Evolutionary conservation across 805 yeast species (phyloP).

Genomic region (Cyberlindnera veronae): DNA sequence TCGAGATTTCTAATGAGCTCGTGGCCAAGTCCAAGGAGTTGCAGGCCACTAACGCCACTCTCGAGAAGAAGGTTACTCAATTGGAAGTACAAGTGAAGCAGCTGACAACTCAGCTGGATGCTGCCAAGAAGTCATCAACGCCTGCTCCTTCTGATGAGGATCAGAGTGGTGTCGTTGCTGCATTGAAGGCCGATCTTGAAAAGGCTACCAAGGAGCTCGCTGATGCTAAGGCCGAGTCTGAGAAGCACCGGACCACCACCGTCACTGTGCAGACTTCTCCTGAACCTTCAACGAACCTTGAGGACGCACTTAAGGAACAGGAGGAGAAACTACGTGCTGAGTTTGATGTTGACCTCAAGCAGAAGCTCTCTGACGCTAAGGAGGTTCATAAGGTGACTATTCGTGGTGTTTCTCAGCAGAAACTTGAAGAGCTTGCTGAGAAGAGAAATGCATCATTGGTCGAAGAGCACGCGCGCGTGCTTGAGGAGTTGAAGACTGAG

Average conservation of each 20-base stretch:
- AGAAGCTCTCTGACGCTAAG: conserved; percentile 22
- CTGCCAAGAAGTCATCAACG: background rate
- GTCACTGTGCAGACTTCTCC: conserved; percentile 1
- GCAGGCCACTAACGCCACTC: conserved; percentile 31
- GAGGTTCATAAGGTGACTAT: conserved; percentile 30
- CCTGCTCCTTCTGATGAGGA: background rate
- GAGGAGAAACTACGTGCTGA: conserved; percentile 25
- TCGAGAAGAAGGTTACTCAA: conserved; percentile 25
- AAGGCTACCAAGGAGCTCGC: conserved; percentile 6
- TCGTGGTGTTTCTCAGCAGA: conserved; percentile 37
- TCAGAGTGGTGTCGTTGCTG: background rate
- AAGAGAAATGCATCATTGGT: conserved; percentile 27
- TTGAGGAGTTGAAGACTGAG: conserved; percentile 28
- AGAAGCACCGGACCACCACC: background rate
- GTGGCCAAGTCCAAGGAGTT: conserved; percentile 34
- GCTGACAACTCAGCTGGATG: background rate
- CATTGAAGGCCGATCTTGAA: conserved; percentile 1
- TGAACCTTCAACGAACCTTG: background rate
- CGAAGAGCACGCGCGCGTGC: conserved; percentile 28
- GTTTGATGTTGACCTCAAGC: conserved; percentile 25
- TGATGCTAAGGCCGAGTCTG: conserved; percentile 7
- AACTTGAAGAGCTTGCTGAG: conserved; percentile 27
- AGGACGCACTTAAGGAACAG: conserved; percentile 23
- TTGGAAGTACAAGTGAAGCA: conserved; percentile 12
- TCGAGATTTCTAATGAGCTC: conserved; percentile 35